These are phyloP conservation scores for Nicotiana tabacum DNA, from an alignment of 257 asterid species.

Conservation along the genomic window DNA sequence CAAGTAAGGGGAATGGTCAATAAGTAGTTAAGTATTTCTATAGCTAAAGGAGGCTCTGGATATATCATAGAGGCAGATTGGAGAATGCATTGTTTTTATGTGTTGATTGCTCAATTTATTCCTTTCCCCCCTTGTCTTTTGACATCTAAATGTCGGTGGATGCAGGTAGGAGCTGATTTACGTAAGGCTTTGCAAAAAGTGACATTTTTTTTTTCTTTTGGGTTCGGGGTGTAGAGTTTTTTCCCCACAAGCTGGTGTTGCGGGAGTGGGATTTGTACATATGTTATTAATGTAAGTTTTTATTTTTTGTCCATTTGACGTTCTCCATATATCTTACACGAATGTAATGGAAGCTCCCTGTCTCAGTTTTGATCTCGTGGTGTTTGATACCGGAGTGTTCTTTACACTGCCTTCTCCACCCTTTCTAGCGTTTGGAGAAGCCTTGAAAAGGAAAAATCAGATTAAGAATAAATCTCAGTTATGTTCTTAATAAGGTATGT, in stretches of 20 bases:
- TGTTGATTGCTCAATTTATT: background rate
- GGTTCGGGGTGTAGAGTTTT: constrained; percentile 17
- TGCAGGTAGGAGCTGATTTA: constrained; percentile 67
- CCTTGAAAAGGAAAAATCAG: background rate
- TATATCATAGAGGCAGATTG: background rate
- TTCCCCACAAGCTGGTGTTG: constrained; percentile 5
- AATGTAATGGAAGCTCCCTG: constrained; percentile 1
- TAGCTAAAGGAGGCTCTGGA: background rate
- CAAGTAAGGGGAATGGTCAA: background rate
- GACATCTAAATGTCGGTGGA: constrained; percentile 31
- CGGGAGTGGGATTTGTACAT: constrained; percentile 12
- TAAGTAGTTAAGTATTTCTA: background rate
- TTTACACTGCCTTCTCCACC: background rate
- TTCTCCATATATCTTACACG: background rate
- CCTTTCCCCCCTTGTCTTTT: constrained; percentile 14
- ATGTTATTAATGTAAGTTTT: constrained; percentile 13
- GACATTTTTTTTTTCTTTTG: constrained; percentile 11
- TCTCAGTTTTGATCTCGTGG: background rate
- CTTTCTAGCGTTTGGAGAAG: background rate
- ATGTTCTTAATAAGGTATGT: background rate
- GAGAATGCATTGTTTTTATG: background rate
- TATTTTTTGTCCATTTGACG: constrained; percentile 9
- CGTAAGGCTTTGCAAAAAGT: constrained; percentile 5
- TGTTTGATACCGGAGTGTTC: background rate
- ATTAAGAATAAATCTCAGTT: background rate